phyloP scores from a whole-genome alignment of 768 basidiomycete species.

The Lentinula guzmanii region DNA sequence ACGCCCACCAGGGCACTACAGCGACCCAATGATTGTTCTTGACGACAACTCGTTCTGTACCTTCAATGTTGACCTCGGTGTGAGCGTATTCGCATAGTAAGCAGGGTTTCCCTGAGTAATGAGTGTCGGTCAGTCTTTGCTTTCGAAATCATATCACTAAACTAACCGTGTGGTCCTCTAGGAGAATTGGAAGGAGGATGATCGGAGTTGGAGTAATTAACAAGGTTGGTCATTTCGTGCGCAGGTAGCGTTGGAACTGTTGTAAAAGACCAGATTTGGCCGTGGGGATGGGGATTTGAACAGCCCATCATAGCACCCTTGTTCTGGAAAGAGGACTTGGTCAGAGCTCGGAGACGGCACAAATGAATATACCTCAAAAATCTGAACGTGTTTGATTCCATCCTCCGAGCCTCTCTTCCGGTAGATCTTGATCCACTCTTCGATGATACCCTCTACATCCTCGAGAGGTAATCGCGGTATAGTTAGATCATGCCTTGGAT shows the following conservation, averaged over 20 bases:
- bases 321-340: slow-evolving; percentile 45
- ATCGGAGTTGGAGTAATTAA: slow-evolving; percentile 35
- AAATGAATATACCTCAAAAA: slow-evolving; percentile 65
- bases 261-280: slow-evolving; percentile 82
- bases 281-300: slow-evolving; percentile 91
- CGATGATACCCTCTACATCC: slow-evolving; percentile 62
- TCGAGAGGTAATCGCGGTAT: slow-evolving; percentile 54
- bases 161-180: slow-evolving; percentile 39
- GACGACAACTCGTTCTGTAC: slow-evolving; percentile 51
- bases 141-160: neutral
- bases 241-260: slow-evolving; percentile 65
- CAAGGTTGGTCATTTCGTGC: slow-evolving; percentile 56
- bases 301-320: slow-evolving; percentile 95
- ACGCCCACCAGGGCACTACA: slow-evolving; percentile 92
- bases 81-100: slow-evolving; percentile 78
- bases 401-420: slow-evolving; percentile 48
- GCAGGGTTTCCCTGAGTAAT: slow-evolving; percentile 45
- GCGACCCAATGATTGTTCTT: slow-evolving; percentile 76
- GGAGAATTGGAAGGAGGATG: slow-evolving; percentile 41
- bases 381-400: slow-evolving; percentile 80
- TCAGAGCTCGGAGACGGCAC: neutral
- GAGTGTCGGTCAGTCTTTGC: neutral
- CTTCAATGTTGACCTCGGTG: slow-evolving; percentile 43
- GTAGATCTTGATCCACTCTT: slow-evolving; percentile 71
- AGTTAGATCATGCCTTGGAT: slow-evolving; percentile 81